Conservation (phyloP, 805 yeast species). For the Yarrowia sp. region DNA sequence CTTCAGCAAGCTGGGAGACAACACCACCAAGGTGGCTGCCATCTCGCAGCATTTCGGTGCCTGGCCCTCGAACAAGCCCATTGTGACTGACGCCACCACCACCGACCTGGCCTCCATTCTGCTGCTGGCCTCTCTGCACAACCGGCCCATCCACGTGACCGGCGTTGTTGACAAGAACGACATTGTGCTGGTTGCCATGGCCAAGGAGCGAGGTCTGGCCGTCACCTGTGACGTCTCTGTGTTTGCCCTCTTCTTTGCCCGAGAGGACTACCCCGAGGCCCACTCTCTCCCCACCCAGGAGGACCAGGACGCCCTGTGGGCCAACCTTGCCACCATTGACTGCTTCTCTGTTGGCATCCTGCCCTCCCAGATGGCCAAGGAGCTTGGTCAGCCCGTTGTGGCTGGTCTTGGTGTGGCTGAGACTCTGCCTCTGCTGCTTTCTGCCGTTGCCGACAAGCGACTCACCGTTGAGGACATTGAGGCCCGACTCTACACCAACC, state of each 20-base stretch:
- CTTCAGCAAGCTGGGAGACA: slow-evolving; percentile 69
- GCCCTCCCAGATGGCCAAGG: slow-evolving; percentile 75
- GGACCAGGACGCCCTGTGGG: slow-evolving; percentile 87
- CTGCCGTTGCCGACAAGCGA: slow-evolving; percentile 77
- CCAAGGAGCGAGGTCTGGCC: slow-evolving; percentile 78
- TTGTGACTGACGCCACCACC: slow-evolving; percentile 89
- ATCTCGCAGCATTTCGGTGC: slow-evolving; percentile 78
- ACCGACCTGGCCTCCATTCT: slow-evolving; percentile 92
- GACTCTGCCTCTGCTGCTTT: slow-evolving; percentile 78
- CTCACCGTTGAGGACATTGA: slow-evolving; percentile 77
- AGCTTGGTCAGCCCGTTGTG: slow-evolving; percentile 63
- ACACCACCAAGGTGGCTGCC: slow-evolving; percentile 68
- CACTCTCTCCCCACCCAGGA: slow-evolving; percentile 76
- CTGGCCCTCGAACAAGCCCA: slow-evolving; percentile 86
- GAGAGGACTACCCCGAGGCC: slow-evolving; percentile 72
- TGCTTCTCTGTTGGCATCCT: slow-evolving; percentile 84
- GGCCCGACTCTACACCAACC: slow-evolving; percentile 77
- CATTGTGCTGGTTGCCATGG: slow-evolving; percentile 80
- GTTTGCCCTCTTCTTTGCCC: slow-evolving; percentile 73
- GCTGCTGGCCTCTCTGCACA: slow-evolving; percentile 85
- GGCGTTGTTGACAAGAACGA: slow-evolving; percentile 84
- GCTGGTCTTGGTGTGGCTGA: slow-evolving; percentile 83
- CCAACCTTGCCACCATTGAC: slow-evolving; percentile 71
- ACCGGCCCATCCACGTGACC: slow-evolving; percentile 84
- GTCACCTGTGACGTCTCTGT: slow-evolving; percentile 92